phyloP scores from a whole-genome alignment of 345 rosid species.

The Sonneratia caseolaris region DNA sequence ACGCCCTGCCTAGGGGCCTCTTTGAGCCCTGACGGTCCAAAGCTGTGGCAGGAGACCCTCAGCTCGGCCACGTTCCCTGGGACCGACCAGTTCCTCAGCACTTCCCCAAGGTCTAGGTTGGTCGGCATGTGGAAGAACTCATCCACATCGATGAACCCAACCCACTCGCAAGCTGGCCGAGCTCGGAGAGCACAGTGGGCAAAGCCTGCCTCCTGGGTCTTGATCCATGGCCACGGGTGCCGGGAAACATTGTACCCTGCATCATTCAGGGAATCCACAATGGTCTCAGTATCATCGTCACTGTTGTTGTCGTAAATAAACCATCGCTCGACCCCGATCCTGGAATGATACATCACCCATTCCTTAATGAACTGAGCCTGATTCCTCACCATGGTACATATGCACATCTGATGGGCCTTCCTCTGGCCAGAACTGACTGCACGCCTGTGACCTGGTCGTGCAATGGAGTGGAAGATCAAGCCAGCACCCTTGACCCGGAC shows the following conservation, averaged over 20 bases:
- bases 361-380: constrained; percentile 56
- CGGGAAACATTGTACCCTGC: constrained; percentile 35
- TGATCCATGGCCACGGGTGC: constrained; percentile 85
- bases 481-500: constrained; percentile 51
- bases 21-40: constrained; percentile 66
- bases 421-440: background rate
- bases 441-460: constrained; percentile 24
- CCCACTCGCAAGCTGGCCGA: constrained; percentile 53
- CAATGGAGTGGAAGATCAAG: constrained; percentile 42
- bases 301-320: constrained; percentile 82
- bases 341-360: constrained; percentile 79
- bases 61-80: constrained; percentile 33
- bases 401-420: constrained; percentile 43
- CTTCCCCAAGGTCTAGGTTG: constrained; percentile 20
- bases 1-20: constrained; percentile 40
- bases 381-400: constrained; percentile 78
- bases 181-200: constrained; percentile 76
- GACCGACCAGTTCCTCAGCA: constrained; percentile 25
- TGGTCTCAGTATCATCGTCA: constrained; percentile 41
- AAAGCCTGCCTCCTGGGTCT: constrained; percentile 82
- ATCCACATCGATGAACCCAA: constrained; percentile 78
- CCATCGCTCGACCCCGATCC: constrained; percentile 65
- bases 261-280: constrained; percentile 21
- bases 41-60: constrained; percentile 52
- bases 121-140: constrained; percentile 55